Conservation (phyloP, 176 grass and related monocot genomes). For the Panicum miliaceum region DNA sequence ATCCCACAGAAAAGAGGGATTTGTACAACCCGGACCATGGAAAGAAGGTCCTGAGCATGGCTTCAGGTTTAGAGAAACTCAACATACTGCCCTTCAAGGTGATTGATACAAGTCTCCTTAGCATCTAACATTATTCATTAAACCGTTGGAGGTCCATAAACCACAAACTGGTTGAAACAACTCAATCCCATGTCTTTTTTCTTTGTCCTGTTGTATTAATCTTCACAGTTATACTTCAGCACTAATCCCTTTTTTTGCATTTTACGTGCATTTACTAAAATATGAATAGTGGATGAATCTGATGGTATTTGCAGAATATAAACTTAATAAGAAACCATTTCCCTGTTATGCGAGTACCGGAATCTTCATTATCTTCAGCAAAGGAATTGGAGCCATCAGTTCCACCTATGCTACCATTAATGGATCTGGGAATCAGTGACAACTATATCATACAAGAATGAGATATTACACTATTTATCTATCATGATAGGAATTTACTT, state of each 20-base stretch:
- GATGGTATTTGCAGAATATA: slow-evolving; percentile 2
- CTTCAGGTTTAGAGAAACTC: slow-evolving; percentile 94
- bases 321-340: background rate
- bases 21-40: slow-evolving; percentile 95
- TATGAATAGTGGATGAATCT: background rate
- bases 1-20: slow-evolving; percentile 92
- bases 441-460: background rate
- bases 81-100: slow-evolving; percentile 99
- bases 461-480: background rate
- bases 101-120: background rate
- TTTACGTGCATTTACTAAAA: background rate
- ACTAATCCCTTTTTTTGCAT: background rate
- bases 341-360: background rate
- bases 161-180: background rate
- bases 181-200: background rate
- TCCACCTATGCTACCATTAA: background rate
- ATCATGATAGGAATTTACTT: slow-evolving; percentile 9
- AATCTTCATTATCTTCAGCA: background rate
- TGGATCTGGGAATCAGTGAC: background rate
- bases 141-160: background rate
- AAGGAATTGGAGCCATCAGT: background rate
- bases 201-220: background rate
- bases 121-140: slow-evolving; percentile 3
- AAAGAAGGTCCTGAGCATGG: slow-evolving; percentile 93
- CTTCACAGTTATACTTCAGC: background rate